Evolutionary conservation across 1,284 basidiomycete genomes (phyloP).

Genomic region (Microbotryomycetes sp.): DNA sequence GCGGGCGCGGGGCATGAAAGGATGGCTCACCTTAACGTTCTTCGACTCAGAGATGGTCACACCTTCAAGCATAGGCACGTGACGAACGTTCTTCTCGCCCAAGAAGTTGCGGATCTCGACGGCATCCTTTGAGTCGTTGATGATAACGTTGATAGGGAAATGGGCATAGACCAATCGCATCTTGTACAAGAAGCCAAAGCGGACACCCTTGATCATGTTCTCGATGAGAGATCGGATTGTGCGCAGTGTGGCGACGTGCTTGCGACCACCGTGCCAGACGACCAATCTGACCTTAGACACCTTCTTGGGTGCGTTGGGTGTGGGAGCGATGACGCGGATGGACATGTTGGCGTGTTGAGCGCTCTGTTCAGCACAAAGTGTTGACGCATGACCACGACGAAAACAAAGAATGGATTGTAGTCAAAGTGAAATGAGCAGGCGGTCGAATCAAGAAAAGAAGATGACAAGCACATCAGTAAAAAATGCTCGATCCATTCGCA

Average conservation of each 20-base stretch:
- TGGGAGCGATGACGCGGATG: constrained; percentile 64
- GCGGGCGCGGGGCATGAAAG: background rate
- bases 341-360: constrained; percentile 96
- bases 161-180: constrained; percentile 97
- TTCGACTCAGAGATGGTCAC: constrained; percentile 85
- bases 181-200: constrained; percentile 99
- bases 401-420: background rate
- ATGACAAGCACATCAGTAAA: background rate
- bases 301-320: constrained; percentile 48
- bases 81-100: constrained; percentile 75
- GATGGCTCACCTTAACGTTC: constrained; percentile 65
- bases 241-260: constrained; percentile 96
- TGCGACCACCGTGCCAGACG: constrained; percentile 96
- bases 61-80: constrained; percentile 87
- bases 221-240: constrained; percentile 90
- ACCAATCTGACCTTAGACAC: constrained; percentile 76
- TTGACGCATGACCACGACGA: background rate
- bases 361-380: constrained; percentile 44
- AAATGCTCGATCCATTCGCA: background rate
- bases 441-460: background rate
- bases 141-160: constrained; percentile 99
- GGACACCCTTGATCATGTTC: constrained; percentile 98
- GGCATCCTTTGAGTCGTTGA: constrained; percentile 67
- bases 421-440: background rate
- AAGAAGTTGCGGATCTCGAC: constrained; percentile 99